Evolutionary conservation across 176 grass and related monocot species (phyloP).

Genomic region (Triticum timopheevii): DNA sequence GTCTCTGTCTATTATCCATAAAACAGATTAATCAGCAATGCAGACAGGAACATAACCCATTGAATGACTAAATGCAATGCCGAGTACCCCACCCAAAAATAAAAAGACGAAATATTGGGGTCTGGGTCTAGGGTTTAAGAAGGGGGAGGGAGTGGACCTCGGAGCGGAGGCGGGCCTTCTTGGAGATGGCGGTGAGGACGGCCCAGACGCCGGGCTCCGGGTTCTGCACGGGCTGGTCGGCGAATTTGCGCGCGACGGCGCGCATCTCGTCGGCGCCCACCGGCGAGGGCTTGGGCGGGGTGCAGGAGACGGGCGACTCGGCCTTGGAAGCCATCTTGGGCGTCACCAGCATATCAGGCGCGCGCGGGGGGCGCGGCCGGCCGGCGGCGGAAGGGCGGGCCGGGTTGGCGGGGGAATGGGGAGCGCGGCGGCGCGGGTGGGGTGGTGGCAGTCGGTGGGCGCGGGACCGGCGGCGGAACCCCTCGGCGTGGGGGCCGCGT

Average conservation of each 20-base stretch:
- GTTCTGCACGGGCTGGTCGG: slow-evolving; percentile 66
- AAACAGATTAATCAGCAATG: neutral
- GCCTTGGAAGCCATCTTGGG: slow-evolving; percentile 35
- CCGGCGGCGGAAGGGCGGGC: neutral
- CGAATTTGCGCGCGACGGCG: slow-evolving; percentile 71
- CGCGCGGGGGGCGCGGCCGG: neutral
- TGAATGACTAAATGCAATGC: neutral
- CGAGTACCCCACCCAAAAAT: neutral
- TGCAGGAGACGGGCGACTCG: slow-evolving; percentile 30
- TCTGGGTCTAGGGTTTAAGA: slow-evolving; percentile 51
- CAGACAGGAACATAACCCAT: neutral
- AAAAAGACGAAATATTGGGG: neutral
- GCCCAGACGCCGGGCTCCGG: slow-evolving; percentile 74
- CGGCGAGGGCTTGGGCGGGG: slow-evolving; percentile 29
- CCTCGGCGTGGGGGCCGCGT: neutral
- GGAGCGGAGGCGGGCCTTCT: slow-evolving; percentile 64
- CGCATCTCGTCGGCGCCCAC: slow-evolving; percentile 53
- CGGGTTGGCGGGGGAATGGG: neutral
- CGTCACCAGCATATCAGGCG: slow-evolving; percentile 5
- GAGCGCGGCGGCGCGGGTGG: neutral
- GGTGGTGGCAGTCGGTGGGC: neutral
- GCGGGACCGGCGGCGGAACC: neutral
- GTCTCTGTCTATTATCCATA: neutral
- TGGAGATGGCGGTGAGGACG: slow-evolving; percentile 81
- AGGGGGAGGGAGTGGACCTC: slow-evolving; percentile 49